Evolutionary conservation across 106 monocot genomes (phyloP).

Genomic region (Platanthera guangdongensis): DNA sequence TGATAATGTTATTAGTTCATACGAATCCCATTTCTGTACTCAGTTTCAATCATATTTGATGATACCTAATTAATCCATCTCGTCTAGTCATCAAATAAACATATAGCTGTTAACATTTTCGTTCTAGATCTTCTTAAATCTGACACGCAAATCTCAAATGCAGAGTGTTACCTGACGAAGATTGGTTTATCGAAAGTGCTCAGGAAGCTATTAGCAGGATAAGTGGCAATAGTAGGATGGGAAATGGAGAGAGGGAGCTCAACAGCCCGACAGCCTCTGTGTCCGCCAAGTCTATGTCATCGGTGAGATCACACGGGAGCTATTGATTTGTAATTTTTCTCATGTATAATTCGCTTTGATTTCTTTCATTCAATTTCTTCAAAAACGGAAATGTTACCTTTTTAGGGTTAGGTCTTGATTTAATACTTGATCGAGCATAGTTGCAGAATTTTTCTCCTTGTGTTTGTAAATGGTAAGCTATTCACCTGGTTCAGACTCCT

Average conservation of each 20-base stretch:
- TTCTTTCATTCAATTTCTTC: slow-evolving; percentile 11
- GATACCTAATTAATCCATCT: no score
- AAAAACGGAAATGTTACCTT: not conserved
- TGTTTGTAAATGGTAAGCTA: slow-evolving; percentile 1
- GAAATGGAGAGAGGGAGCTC: slow-evolving; percentile 57
- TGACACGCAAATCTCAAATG: slow-evolving; percentile 4
- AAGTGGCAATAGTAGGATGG: slow-evolving; percentile 37
- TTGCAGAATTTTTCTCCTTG: not conserved
- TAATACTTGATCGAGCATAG: not conserved
- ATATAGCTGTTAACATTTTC: no score
- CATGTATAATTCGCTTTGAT: slow-evolving; percentile 28
- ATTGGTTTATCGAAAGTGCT: slow-evolving; percentile 73
- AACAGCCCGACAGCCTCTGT: slow-evolving; percentile 91
- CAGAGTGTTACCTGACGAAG: slow-evolving; percentile 78
- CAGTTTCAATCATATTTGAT: no score
- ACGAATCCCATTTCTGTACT: no score
- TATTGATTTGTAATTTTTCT: slow-evolving; percentile 20
- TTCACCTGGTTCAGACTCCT: not conserved
- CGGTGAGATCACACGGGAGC: slow-evolving; percentile 68
- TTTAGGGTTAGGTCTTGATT: slow-evolving; percentile 2
- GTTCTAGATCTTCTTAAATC: no score
- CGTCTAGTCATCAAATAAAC: no score
- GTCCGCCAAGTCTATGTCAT: slow-evolving; percentile 77
- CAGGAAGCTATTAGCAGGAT: slow-evolving; percentile 64
- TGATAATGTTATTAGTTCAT: no score